A percentile compares a stretch with the other conserved stretches of the same genome.
phyloP scores from a whole-genome alignment of 257 asterid species.

The Solanum clarkiae region DNA sequence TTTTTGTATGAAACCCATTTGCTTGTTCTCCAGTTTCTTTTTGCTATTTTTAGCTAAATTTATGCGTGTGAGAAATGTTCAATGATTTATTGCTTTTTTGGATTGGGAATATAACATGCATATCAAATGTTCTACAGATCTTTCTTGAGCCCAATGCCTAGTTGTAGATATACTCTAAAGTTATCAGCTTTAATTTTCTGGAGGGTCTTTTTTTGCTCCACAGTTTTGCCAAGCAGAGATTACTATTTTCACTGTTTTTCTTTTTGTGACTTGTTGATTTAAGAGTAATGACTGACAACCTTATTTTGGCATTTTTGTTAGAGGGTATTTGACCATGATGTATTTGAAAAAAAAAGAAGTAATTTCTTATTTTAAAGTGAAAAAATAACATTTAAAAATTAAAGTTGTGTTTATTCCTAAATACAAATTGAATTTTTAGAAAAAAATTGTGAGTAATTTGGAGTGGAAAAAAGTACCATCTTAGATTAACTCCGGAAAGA shows the following conservation, averaged over 20 bases:
- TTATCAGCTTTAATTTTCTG: constrained; percentile 5
- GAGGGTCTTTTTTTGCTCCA: not conserved
- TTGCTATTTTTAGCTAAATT: not conserved
- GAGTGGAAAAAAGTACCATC: not conserved
- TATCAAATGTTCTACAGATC: not conserved
- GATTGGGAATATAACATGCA: not conserved
- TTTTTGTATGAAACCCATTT: not conserved
- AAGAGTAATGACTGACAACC: not conserved
- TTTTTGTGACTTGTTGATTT: not conserved
- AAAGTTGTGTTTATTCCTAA: no score
- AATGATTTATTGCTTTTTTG: not conserved
- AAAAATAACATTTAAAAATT: no score
- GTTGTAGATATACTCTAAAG: not conserved
- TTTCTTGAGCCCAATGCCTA: constrained; percentile 20
- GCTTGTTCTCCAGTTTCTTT: not conserved
- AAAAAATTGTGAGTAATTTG: not conserved
- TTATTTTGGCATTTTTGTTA: not conserved
- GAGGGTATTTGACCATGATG: not conserved
- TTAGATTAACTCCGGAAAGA: not conserved
- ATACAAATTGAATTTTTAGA: not conserved
- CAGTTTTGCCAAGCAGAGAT: not conserved
- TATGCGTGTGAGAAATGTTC: not conserved
- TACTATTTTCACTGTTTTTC: not conserved
- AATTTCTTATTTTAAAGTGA: not conserved
- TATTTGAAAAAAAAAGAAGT: not conserved